Conservation (phyloP, 2,329 filamentous ascomycete species). For the Neofusicoccum ribis region DNA sequence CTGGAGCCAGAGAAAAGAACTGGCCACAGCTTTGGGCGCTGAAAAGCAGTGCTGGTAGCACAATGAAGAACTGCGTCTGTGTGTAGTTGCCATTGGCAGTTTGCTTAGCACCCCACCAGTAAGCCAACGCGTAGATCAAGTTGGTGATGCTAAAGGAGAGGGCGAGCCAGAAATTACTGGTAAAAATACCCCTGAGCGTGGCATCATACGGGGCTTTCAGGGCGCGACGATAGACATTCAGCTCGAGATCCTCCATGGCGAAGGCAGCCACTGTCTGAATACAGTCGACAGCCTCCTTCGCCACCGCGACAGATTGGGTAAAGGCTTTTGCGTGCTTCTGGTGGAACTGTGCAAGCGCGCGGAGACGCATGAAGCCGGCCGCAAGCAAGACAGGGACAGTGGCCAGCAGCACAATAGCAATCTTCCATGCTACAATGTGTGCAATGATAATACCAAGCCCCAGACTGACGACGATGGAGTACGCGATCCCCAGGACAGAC, state of each 20-base stretch:
- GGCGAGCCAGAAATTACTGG: constrained; percentile 61
- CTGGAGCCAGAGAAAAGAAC: constrained; percentile 73
- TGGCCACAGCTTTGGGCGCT: constrained; percentile 73
- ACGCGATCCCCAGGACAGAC: constrained; percentile 67
- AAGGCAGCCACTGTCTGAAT: constrained; percentile 55
- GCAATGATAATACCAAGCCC: constrained; percentile 67
- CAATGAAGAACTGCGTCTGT: constrained; percentile 71
- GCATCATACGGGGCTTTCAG: constrained; percentile 50
- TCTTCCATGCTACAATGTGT: constrained; percentile 73
- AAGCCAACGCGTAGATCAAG: constrained; percentile 72
- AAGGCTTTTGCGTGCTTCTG: constrained; percentile 54
- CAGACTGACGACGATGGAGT: constrained; percentile 68
- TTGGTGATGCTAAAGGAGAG: constrained; percentile 64
- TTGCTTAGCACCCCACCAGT: constrained; percentile 76
- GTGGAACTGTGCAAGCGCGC: constrained; percentile 61
- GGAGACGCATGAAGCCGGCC: constrained; percentile 68
- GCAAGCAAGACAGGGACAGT: constrained; percentile 68
- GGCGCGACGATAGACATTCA: constrained; percentile 47
- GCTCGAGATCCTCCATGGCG: constrained; percentile 52
- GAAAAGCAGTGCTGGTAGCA: constrained; percentile 69
- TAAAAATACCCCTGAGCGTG: constrained; percentile 50
- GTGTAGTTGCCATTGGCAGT: constrained; percentile 67
- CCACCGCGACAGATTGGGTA: constrained; percentile 52
- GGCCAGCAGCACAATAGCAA: constrained; percentile 70
- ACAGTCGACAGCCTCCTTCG: constrained; percentile 53